Evolutionary conservation across 169 alveolate species (phyloP).

Genomic region (Eimeria acervulina): DNA sequence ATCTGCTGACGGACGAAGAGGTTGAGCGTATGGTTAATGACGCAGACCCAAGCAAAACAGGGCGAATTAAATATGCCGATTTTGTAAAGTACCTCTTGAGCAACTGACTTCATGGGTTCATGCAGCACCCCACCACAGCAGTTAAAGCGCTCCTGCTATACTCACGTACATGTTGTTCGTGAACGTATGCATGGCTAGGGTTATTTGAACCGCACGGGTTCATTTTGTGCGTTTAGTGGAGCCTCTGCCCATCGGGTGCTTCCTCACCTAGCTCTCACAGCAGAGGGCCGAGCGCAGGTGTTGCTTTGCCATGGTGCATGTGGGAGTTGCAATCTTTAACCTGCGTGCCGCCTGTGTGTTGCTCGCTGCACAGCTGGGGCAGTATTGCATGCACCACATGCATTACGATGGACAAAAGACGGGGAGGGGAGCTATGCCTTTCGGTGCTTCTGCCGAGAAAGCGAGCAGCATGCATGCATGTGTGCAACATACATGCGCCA

Average conservation of each 20-base stretch:
- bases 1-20: constrained; percentile 79
- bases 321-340: background rate
- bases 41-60: constrained; percentile 71
- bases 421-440: background rate
- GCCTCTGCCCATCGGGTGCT: background rate
- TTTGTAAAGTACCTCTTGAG: constrained; percentile 66
- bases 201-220: background rate
- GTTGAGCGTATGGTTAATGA: constrained; percentile 48
- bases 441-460: background rate
- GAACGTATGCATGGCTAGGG: background rate
- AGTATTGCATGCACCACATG: background rate
- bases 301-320: background rate
- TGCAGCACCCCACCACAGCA: background rate
- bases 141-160: background rate
- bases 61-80: constrained; percentile 69
- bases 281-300: background rate
- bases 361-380: background rate
- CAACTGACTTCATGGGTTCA: background rate
- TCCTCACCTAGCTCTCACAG: background rate
- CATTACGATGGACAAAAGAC: background rate
- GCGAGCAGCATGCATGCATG: background rate
- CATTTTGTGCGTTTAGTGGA: background rate
- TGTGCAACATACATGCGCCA: background rate
- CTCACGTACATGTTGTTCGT: background rate
- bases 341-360: background rate